phyloP scores from a whole-genome alignment of 768 basidiomycete species.

The Russula griseocarnosa region DNA sequence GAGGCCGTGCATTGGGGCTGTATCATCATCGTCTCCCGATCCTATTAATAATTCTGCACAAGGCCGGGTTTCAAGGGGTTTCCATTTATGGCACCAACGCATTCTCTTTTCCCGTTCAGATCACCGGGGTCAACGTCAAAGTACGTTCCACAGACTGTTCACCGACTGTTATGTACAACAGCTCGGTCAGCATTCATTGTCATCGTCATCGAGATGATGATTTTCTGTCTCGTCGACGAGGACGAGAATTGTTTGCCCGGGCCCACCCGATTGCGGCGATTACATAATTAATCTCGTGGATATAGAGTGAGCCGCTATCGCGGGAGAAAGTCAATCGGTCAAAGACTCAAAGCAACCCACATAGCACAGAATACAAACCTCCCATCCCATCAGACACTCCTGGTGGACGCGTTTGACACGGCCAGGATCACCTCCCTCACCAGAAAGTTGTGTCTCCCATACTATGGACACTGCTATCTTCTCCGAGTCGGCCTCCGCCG shows the following conservation, averaged over 20 bases:
- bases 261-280: neutral
- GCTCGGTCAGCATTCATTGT: neutral
- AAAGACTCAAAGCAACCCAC: neutral
- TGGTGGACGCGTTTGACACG: neutral
- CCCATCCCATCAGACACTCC: neutral
- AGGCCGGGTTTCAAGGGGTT: neutral
- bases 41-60: too few species aligned
- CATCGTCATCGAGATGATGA: neutral
- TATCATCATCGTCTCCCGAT: too few species aligned
- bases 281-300: neutral
- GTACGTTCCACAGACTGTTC: neutral
- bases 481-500: constrained; percentile 10
- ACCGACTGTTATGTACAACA: too few species aligned
- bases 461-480: constrained; percentile 4
- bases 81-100: neutral
- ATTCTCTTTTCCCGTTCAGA: neutral
- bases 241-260: neutral
- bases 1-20: neutral
- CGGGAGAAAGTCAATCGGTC: neutral
- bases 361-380: neutral
- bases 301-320: neutral
- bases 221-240: too few species aligned
- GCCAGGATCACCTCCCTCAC: neutral
- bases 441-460: neutral
- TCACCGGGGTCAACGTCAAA: neutral